A percentile compares a stretch with the other conserved stretches of the same genome.
phyloP scores from a whole-genome alignment of 73 alveolate species.

The Paramecium biaurelia region DNA sequence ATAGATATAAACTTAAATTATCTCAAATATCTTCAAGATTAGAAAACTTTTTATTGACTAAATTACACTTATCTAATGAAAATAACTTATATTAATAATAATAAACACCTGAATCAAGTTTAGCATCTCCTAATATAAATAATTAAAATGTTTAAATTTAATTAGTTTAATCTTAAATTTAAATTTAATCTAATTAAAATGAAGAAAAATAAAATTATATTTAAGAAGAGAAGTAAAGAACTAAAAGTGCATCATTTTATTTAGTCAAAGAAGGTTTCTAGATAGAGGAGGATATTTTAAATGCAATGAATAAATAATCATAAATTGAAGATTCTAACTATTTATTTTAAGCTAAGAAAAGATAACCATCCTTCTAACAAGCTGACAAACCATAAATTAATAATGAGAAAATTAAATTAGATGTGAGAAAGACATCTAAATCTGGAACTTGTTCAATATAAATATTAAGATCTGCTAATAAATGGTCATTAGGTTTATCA shows the following conservation, averaged over 20 bases:
- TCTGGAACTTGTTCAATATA: neutral
- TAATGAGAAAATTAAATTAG: constrained; percentile 27
- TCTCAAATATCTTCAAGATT: neutral
- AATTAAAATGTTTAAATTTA: neutral
- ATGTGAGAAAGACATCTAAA: neutral
- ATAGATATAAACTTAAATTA: neutral
- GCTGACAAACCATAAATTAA: neutral
- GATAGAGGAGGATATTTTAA: neutral
- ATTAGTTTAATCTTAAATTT: neutral
- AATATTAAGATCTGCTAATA: constrained; percentile 80
- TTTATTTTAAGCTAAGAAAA: neutral
- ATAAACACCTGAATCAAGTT: neutral
- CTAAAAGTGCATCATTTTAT: constrained; percentile 15
- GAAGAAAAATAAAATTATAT: neutral
- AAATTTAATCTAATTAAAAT: neutral
- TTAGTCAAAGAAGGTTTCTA: neutral
- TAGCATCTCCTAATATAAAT: neutral
- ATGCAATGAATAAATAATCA: constrained; percentile 1
- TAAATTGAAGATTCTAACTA: neutral
- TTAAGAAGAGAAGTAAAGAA: neutral
- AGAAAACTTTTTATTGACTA: neutral
- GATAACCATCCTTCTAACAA: neutral
- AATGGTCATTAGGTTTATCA: constrained; percentile 89
- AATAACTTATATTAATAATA: neutral
- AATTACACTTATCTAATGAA: neutral